phyloP scores from a whole-genome alignment of 345 rosid species.

The Camelina laxa region DNA sequence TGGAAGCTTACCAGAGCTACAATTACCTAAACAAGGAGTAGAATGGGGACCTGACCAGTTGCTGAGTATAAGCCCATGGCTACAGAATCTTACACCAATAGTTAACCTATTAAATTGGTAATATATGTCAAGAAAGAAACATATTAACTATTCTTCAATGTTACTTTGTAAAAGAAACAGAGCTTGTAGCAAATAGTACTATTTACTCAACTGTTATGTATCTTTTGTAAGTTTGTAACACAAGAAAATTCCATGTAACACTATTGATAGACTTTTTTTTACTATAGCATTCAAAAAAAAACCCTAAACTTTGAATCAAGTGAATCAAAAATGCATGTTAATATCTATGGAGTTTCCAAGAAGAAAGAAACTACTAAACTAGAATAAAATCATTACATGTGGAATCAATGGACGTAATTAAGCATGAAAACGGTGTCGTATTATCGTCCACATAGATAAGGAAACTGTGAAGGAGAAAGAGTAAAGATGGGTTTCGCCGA shows the following conservation, averaged over 20 bases:
- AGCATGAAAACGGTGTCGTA: not conserved
- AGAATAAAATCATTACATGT: not conserved
- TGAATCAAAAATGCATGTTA: not conserved
- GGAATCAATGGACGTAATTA: slow-evolving; percentile 11
- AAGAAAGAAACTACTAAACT: not conserved
- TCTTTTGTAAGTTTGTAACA: slow-evolving; percentile 29
- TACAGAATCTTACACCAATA: slow-evolving; percentile 61
- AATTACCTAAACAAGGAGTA: slow-evolving; percentile 57
- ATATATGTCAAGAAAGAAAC: slow-evolving; percentile 11
- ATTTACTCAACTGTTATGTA: slow-evolving; percentile 10
- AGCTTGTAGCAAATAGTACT: slow-evolving; percentile 7
- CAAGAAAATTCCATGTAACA: slow-evolving; percentile 3
- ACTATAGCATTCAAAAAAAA: not conserved
- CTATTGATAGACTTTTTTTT: slow-evolving; percentile 14
- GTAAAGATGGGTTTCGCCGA: not conserved
- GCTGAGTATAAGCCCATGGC: slow-evolving; percentile 84
- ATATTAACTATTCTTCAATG: slow-evolving; percentile 10
- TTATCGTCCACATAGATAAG: not conserved
- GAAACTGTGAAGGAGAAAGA: no score
- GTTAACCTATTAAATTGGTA: slow-evolving; percentile 64
- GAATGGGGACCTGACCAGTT: slow-evolving; percentile 79
- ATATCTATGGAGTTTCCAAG: slow-evolving; percentile 24
- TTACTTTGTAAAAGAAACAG: not conserved
- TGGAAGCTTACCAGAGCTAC: slow-evolving; percentile 69
- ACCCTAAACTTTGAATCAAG: slow-evolving; percentile 17